Evolutionary conservation across 2,329 filamentous ascomycete species (phyloP).

Genomic region (Pseudovirgaria hyperparasitica): DNA sequence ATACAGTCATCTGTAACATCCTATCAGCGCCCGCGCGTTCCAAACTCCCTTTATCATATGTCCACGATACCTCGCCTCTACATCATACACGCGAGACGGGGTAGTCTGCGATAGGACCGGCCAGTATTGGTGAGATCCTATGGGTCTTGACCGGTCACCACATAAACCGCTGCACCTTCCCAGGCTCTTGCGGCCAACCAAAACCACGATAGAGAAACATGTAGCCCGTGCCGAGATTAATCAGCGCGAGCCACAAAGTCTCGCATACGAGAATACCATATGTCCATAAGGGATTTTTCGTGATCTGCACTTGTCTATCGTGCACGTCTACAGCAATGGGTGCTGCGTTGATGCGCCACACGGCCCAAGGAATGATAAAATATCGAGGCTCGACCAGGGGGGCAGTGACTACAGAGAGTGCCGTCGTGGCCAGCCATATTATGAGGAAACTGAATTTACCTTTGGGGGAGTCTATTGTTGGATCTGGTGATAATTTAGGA

Average conservation of each 20-base stretch:
- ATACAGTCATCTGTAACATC: background rate
- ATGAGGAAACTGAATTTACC: constrained; percentile 35
- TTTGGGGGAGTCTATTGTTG: constrained; percentile 3
- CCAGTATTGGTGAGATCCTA: too few relatives aligned
- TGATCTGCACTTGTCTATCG: background rate
- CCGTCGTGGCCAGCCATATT: constrained; percentile 55
- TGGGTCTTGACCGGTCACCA: constrained; percentile 47
- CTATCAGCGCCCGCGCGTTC: background rate
- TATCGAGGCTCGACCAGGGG: constrained; percentile 92
- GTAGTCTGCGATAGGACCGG: too few relatives aligned
- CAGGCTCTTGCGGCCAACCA: constrained; percentile 50
- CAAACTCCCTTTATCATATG: background rate
- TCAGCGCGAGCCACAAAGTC: constrained; percentile 52
- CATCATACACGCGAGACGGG: background rate
- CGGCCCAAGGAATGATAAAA: constrained; percentile 88
- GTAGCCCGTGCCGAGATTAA: constrained; percentile 57
- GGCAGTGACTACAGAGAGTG: constrained; percentile 71
- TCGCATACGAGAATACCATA: constrained; percentile 44
- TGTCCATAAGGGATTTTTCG: background rate
- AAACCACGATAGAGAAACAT: constrained; percentile 59
- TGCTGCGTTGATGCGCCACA: constrained; percentile 76
- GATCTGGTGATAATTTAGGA: too few relatives aligned
- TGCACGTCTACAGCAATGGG: constrained; percentile 14
- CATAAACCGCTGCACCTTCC: constrained; percentile 62
- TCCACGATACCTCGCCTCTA: background rate